Percentiles rank a stretch among this genome's conserved stretches.
These are phyloP conservation scores for Erodium trifolium DNA, from an alignment of 441 rosid species.

Conservation along the genomic window DNA sequence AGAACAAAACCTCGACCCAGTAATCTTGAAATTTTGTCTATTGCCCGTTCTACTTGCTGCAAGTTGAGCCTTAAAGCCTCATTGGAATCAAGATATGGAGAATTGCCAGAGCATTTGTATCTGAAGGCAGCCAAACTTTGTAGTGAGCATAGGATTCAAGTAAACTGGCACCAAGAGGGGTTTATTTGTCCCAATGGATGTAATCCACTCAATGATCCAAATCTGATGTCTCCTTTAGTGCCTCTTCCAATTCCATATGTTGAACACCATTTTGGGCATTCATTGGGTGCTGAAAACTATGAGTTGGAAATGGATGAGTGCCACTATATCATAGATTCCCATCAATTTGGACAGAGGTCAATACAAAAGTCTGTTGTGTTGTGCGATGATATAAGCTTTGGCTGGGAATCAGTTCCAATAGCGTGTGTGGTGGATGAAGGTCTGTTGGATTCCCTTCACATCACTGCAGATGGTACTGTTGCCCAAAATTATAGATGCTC, in stretches of 20 bases:
- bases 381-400: constrained; percentile 82
- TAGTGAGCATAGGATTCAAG: constrained; percentile 75
- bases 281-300: constrained; percentile 24
- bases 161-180: constrained; percentile 82
- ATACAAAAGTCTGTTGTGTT: constrained; percentile 38
- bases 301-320: constrained; percentile 78
- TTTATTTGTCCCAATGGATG: constrained; percentile 82
- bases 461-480: constrained; percentile 24
- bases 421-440: constrained; percentile 69
- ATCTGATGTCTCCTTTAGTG: constrained; percentile 30
- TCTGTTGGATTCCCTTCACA: constrained; percentile 32
- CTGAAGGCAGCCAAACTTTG: constrained; percentile 95
- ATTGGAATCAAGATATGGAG: constrained; percentile 65
- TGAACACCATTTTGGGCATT: constrained; percentile 22
- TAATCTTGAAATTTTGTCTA: constrained; percentile 68
- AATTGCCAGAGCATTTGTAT: constrained; percentile 63
- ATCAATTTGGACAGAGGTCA: constrained; percentile 46
- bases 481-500: constrained; percentile 27
- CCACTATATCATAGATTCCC: constrained; percentile 62
- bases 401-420: constrained; percentile 65
- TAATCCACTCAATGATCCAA: constrained; percentile 40
- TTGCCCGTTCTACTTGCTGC: constrained; percentile 87
- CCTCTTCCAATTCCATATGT: constrained; percentile 35
- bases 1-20: constrained; percentile 85
- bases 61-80: constrained; percentile 66